These are phyloP conservation scores for Rhytidhysteron rufulum DNA, from an alignment of 2,329 filamentous ascomycete species.

Conservation along the genomic window DNA sequence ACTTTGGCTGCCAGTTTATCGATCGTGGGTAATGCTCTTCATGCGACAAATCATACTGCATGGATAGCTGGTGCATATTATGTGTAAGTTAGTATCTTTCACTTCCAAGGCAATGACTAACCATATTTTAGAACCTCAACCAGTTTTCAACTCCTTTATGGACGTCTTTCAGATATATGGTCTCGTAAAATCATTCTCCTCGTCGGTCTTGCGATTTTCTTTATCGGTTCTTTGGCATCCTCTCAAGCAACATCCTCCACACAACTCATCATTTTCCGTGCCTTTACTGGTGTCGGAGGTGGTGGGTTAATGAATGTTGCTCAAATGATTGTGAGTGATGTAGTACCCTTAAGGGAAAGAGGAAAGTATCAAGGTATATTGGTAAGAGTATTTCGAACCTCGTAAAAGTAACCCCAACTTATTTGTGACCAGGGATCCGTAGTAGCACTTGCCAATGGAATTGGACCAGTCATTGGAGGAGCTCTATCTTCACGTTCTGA, in stretches of 20 bases:
- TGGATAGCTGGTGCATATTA: slow-evolving; percentile 64
- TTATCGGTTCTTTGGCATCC: slow-evolving; percentile 60
- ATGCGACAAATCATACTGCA: slow-evolving; percentile 69
- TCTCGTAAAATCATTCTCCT: slow-evolving; percentile 64
- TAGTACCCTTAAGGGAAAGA: slow-evolving; percentile 65
- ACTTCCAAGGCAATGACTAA: slow-evolving; percentile 1
- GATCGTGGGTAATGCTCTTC: slow-evolving; percentile 70
- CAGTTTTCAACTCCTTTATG: slow-evolving; percentile 71
- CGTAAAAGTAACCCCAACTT: background rate
- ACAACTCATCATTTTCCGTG: slow-evolving; percentile 63
- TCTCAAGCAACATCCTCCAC: slow-evolving; percentile 61
- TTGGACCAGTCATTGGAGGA: slow-evolving; percentile 54
- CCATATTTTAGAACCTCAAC: slow-evolving; percentile 57
- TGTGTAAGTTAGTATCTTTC: background rate
- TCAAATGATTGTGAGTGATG: slow-evolving; percentile 66
- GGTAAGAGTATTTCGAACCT: background rate
- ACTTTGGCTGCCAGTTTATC: slow-evolving; percentile 76
- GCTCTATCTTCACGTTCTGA: slow-evolving; percentile 37
- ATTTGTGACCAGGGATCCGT: slow-evolving; percentile 48
- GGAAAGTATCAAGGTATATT: slow-evolving; percentile 65
- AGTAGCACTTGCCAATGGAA: slow-evolving; percentile 52
- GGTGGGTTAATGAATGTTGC: slow-evolving; percentile 70
- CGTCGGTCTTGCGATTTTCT: slow-evolving; percentile 62
- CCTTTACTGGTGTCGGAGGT: slow-evolving; percentile 62
- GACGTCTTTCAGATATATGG: slow-evolving; percentile 68